Evolutionary conservation across 805 yeast genomes (phyloP).

Genomic region (Candida andamanensis): DNA sequence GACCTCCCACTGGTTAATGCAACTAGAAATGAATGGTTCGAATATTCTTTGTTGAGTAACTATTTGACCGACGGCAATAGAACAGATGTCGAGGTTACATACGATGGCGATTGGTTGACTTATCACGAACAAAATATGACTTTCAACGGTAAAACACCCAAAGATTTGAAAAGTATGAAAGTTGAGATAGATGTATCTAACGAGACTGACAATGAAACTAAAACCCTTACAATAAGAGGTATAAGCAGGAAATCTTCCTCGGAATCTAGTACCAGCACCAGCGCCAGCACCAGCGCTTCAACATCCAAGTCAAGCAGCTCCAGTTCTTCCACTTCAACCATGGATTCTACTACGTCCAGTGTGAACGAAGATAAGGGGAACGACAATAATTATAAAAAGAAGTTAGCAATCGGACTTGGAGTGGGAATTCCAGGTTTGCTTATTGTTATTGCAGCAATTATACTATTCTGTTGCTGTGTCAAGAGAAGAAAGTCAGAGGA

Average conservation of each 20-base stretch:
- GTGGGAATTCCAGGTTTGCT: constrained; percentile 70
- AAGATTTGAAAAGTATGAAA: constrained; percentile 16
- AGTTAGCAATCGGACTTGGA: constrained; percentile 85
- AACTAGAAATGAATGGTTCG: constrained; percentile 57
- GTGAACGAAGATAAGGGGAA: background rate
- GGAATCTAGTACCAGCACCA: constrained; percentile 20
- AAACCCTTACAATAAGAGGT: constrained; percentile 51
- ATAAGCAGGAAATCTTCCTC: constrained; percentile 25
- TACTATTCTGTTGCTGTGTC: constrained; percentile 52
- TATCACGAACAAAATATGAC: constrained; percentile 59
- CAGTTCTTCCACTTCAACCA: no score
- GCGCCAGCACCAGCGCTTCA: constrained; percentile 26
- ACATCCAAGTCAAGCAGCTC: constrained; percentile 16
- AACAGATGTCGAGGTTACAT: constrained; percentile 45
- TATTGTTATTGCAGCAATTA: constrained; percentile 41
- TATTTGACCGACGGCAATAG: constrained; percentile 51
- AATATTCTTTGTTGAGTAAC: constrained; percentile 48
- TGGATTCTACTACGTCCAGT: no score
- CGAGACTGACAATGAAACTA: constrained; percentile 22
- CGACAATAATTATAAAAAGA: constrained; percentile 26
- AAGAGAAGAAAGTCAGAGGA: constrained; percentile 23
- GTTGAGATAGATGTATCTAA: constrained; percentile 28
- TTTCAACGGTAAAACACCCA: constrained; percentile 59
- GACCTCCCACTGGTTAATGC: constrained; percentile 59
- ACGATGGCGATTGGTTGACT: constrained; percentile 54